Conservation (phyloP, 169 alveolate genomes). For the Plasmodium gonderi region DNA sequence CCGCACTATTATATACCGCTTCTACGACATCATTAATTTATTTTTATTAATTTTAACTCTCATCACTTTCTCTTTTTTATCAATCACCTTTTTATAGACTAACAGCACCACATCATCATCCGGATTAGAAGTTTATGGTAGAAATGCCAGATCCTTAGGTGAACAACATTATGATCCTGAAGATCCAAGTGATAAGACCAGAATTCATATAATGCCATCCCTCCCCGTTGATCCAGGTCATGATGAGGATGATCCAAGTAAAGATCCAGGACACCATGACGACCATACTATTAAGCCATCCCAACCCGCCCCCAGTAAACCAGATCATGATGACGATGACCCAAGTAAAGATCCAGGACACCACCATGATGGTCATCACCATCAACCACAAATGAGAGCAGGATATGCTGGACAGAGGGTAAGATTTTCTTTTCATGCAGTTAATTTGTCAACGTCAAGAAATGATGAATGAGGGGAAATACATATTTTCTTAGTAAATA, state of each 20-base stretch:
- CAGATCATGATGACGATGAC: neutral
- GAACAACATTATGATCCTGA: neutral
- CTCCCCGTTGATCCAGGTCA: neutral
- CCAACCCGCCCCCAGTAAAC: neutral
- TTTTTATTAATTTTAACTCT: neutral
- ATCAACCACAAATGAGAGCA: too few relatives aligned
- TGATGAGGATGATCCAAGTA: neutral
- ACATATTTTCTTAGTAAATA: too few relatives aligned
- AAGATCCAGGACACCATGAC: neutral
- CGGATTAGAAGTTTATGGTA: neutral
- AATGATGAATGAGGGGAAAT: too few relatives aligned
- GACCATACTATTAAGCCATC: neutral
- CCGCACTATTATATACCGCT: too few relatives aligned
- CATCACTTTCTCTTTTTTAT: neutral
- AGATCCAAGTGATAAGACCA: neutral
- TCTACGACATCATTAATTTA: too few relatives aligned
- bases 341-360: neutral
- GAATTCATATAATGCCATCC: neutral
- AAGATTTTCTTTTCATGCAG: too few relatives aligned
- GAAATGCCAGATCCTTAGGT: neutral
- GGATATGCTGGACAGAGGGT: too few relatives aligned
- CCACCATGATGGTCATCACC: too few relatives aligned
- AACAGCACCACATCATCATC: neutral
- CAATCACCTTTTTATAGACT: neutral
- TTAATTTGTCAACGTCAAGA: too few relatives aligned